These are phyloP conservation scores for Nitzschia sp. DNA, from an alignment of 108 stramenopile species.

Conservation along the genomic window DNA sequence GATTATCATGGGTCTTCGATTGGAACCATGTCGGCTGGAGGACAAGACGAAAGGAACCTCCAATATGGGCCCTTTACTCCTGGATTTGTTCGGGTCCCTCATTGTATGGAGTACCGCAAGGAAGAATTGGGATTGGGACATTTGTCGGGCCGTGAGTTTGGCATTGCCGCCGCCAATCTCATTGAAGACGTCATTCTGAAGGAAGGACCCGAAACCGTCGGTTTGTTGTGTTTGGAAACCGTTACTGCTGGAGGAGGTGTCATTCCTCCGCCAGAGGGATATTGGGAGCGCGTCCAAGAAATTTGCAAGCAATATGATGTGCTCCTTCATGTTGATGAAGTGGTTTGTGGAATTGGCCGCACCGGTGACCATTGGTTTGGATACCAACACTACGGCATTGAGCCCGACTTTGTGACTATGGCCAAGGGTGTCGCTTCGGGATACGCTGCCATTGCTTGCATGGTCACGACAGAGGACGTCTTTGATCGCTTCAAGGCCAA, in stretches of 20 bases:
- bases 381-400: constrained; percentile 72
- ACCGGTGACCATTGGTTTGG: constrained; percentile 85
- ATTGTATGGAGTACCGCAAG: constrained; percentile 14
- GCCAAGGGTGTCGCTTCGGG: constrained; percentile 97
- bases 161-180: constrained; percentile 7
- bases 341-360: constrained; percentile 93
- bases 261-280: constrained; percentile 79
- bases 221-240: background rate
- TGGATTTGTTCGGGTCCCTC: constrained; percentile 9
- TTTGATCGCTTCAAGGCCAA: constrained; percentile 76
- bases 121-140: constrained; percentile 6
- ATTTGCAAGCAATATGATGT: constrained; percentile 80
- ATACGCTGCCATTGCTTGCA: constrained; percentile 88
- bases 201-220: constrained; percentile 7
- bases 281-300: constrained; percentile 57
- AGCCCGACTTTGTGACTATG: constrained; percentile 92
- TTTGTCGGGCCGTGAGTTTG: constrained; percentile 7
- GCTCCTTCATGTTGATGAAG: constrained; percentile 93
- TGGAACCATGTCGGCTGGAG: constrained; percentile 11
- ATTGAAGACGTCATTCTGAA: constrained; percentile 10
- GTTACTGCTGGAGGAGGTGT: constrained; percentile 50
- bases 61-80: constrained; percentile 9
- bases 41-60: constrained; percentile 4
- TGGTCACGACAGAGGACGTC: constrained; percentile 71
- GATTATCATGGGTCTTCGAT: constrained; percentile 14